phyloP scores from a whole-genome alignment of 108 stramenopile species.

The Discostella stelligeroides region DNA sequence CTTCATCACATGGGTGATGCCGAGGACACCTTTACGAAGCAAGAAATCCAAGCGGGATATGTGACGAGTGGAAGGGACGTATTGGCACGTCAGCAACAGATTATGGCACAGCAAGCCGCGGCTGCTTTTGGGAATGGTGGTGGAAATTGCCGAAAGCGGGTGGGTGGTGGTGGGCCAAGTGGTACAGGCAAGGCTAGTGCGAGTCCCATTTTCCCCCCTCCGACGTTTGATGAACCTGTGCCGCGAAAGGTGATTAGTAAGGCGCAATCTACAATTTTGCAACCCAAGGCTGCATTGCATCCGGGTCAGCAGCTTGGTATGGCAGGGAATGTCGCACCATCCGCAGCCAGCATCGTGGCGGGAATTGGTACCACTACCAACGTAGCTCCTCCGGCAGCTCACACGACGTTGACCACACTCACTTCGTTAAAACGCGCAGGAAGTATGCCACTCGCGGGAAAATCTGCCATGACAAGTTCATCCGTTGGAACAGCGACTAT shows the following conservation, averaged over 20 bases:
- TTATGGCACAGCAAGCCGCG: constrained; percentile 71
- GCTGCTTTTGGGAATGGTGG: constrained; percentile 59
- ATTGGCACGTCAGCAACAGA: constrained; percentile 82
- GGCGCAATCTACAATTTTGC: constrained; percentile 27
- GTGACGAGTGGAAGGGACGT: constrained; percentile 90
- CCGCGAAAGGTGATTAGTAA: constrained; percentile 47
- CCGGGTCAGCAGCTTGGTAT: constrained; percentile 18
- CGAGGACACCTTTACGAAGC: constrained; percentile 94
- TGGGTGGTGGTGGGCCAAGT: constrained; percentile 87
- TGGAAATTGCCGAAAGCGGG: constrained; percentile 51
- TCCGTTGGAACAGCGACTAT: constrained; percentile 10
- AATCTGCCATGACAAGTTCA: background rate
- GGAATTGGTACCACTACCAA: constrained; percentile 44
- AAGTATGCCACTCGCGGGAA: constrained; percentile 13
- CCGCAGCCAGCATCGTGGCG: constrained; percentile 83
- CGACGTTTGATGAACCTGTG: constrained; percentile 81
- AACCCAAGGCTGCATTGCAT: constrained; percentile 6
- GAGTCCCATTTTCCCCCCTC: constrained; percentile 83
- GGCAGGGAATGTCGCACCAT: constrained; percentile 19
- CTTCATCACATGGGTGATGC: constrained; percentile 95
- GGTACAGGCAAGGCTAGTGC: constrained; percentile 73
- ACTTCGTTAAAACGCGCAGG: constrained; percentile 75
- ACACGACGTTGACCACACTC: constrained; percentile 74
- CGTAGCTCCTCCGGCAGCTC: constrained; percentile 52
- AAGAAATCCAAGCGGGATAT: constrained; percentile 93